Base-by-base conservation (phyloP, 1,139 yeast genomes). In the Kazachstania sp. region DNA sequence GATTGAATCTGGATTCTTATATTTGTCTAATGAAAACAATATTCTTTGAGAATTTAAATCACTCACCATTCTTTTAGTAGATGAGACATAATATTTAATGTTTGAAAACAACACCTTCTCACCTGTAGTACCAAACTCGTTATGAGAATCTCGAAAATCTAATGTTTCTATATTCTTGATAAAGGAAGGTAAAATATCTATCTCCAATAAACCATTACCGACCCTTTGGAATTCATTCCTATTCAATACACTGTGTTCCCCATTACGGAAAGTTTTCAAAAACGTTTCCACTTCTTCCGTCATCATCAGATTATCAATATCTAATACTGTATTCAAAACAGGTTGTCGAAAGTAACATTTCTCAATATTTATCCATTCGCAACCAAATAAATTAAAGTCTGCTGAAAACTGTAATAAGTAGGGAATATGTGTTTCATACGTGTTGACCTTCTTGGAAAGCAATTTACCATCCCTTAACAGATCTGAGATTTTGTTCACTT, bases 331-430 rank as follows among this genome's bases (percentile, higher is more conserved):
- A 40, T 59, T 59, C 9, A 68, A 47, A 9, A 70, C 54, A 1
- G 74, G 74, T 1, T 56, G 47, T 40, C 74, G 50, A 36, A 70
- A 68, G 49, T 55, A 65, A 16, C 69, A 55, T 20, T 59, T 56
- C 2, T 51, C 52, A 2, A 49, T 75, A 47, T 72, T 68, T 35
- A 92, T 52, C 88, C 94, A 84, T 5, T 83, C 82, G 64, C 97
- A 86, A 0, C 96, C 95, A 63, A 75, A 86, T 36, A 90, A 66
- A 59, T 90, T 90, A 65, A 75, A 87, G 60, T 94, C 98, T 0
- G 86, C 72, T 37, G 86, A 65, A 60, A 92, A 87, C 59, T 92
- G 97, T 19, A 87, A 65, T 1, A 77, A 62, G 57, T 71, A 82
- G 0, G 96, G 94, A 12, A 92, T 72, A 60, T 92, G 97, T 0